Evolutionary conservation across 148 eudicot genomes (phyloP).

Genomic region (Mesembryanthemum crystallinum): DNA sequence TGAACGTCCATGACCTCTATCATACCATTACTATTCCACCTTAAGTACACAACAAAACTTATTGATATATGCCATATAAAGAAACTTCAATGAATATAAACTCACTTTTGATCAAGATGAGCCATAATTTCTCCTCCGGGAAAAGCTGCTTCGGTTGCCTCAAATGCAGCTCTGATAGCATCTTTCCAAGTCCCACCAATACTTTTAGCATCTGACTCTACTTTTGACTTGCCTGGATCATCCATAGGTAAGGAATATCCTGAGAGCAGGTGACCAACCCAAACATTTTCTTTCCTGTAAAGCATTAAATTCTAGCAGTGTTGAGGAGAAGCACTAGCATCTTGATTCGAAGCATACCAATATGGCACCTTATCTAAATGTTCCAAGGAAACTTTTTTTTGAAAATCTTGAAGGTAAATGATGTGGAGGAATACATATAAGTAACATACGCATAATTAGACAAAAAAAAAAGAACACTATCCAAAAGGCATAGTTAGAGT

Average conservation of each 20-base stretch:
- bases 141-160: slow-evolving; percentile 56
- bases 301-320: not conserved
- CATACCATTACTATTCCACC: no score
- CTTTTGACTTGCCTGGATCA: slow-evolving; percentile 60
- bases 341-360: not conserved
- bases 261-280: slow-evolving; percentile 93
- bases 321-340: slow-evolving; percentile 9
- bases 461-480: not conserved
- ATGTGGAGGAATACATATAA: not conserved
- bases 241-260: slow-evolving; percentile 96
- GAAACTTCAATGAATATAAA: not conserved
- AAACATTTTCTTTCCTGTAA: slow-evolving; percentile 62
- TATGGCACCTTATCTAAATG: not conserved
- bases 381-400: not conserved
- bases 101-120: slow-evolving; percentile 71
- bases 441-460: not conserved
- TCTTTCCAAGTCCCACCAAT: slow-evolving; percentile 85
- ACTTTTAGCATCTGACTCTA: slow-evolving; percentile 30
- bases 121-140: slow-evolving; percentile 64
- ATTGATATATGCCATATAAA: not conserved
- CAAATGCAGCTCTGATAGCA: slow-evolving; percentile 59
- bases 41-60: not conserved
- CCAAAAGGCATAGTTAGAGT: not conserved
- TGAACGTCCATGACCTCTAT: no score
- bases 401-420: not conserved